A percentile compares a stretch with the other conserved stretches of the same genome.
Evolutionary conservation across 1,284 basidiomycete species (phyloP).

Genomic region (Phellopilus nigrolimitatus): DNA sequence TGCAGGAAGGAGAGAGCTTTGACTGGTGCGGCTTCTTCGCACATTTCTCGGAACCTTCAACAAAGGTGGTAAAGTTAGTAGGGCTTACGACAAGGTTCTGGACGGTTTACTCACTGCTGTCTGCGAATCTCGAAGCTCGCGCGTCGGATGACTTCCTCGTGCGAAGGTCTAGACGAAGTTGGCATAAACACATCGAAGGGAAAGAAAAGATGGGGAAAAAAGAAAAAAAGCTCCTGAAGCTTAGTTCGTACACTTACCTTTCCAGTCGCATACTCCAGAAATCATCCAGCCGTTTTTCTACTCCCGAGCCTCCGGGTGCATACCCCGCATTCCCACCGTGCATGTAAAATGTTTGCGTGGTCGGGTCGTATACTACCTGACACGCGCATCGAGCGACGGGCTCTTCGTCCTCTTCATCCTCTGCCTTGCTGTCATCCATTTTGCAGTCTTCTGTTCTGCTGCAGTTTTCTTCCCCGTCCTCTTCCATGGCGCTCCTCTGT

Average conservation of each 20-base stretch:
- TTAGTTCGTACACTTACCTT: slow-evolving; percentile 50
- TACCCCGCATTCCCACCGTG: slow-evolving; percentile 67
- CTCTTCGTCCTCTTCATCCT: slow-evolving; percentile 28
- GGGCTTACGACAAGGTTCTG: background rate
- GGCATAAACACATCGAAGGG: too few relatives aligned
- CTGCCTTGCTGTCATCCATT: slow-evolving; percentile 9
- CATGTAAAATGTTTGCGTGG: slow-evolving; percentile 52
- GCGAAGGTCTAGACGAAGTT: slow-evolving; percentile 44
- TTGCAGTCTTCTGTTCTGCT: too few relatives aligned
- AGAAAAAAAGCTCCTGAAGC: too few relatives aligned
- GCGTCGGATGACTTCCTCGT: slow-evolving; percentile 55
- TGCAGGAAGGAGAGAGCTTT: slow-evolving; percentile 69
- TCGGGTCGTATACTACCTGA: slow-evolving; percentile 66
- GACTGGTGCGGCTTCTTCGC: slow-evolving; percentile 56
- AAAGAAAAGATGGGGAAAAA: too few relatives aligned
- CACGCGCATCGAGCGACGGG: slow-evolving; percentile 66
- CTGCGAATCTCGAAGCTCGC: slow-evolving; percentile 57
- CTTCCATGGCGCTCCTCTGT: slow-evolving; percentile 13
- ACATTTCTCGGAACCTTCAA: slow-evolving; percentile 72
- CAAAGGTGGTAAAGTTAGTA: background rate
- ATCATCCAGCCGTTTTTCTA: slow-evolving; percentile 58
- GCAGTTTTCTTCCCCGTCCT: slow-evolving; percentile 4
- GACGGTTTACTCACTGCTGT: slow-evolving; percentile 51
- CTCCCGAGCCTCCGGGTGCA: slow-evolving; percentile 20
- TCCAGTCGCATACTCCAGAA: slow-evolving; percentile 69